phyloP scores from a whole-genome alignment of 805 yeast genomes.

The Torulaspora delbrueckii region DNA sequence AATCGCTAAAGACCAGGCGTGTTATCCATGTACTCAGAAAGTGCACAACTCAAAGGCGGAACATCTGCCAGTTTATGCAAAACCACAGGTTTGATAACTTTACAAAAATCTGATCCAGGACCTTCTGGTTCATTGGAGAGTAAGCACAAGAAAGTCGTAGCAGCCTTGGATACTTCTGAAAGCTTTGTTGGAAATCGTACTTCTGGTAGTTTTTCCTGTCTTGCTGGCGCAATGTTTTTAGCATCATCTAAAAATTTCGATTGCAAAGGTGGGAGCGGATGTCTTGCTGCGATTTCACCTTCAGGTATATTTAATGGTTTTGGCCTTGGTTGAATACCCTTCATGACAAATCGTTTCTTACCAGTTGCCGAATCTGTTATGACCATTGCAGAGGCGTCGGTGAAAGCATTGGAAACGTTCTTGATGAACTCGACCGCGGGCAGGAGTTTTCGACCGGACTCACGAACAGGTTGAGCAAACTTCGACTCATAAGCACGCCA shows the following conservation, averaged over 20 bases:
- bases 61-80: constrained; percentile 32
- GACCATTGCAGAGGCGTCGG: constrained; percentile 89
- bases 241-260: constrained; percentile 22
- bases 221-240: constrained; percentile 18
- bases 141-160: constrained; percentile 32
- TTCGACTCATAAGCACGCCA: constrained; percentile 94
- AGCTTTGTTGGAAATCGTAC: constrained; percentile 28
- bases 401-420: constrained; percentile 85
- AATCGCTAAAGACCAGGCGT: constrained; percentile 18
- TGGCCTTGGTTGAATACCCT: constrained; percentile 86
- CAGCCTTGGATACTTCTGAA: constrained; percentile 33
- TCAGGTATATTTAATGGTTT: constrained; percentile 46
- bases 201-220: constrained; percentile 27
- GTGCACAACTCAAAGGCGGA: constrained; percentile 31
- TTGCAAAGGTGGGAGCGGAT: constrained; percentile 13
- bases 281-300: constrained; percentile 42
- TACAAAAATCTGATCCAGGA: constrained; percentile 27
- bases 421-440: constrained; percentile 97
- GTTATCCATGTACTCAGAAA: constrained; percentile 34
- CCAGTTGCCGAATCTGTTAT: constrained; percentile 59
- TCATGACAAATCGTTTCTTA: constrained; percentile 78
- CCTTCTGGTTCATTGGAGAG: constrained; percentile 32
- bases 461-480: constrained; percentile 56
- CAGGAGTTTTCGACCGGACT: constrained; percentile 55
- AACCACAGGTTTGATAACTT: constrained; percentile 28